These are phyloP conservation scores for Pyrenopolyporus hunteri DNA, from an alignment of 495 filamentous ascomycete species.

Conservation along the genomic window DNA sequence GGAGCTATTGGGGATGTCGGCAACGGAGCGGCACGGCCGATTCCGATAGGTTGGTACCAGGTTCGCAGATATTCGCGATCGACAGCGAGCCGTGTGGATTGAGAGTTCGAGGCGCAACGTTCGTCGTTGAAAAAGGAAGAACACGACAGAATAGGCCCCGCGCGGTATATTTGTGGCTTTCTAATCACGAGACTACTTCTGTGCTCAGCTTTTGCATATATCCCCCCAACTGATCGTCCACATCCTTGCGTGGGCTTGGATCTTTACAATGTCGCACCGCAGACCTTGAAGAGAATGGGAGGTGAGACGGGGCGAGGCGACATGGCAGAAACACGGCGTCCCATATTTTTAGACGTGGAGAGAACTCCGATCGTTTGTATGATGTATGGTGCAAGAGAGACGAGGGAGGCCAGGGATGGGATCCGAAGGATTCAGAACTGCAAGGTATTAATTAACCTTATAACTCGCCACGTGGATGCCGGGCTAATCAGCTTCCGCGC, in stretches of 20 bases:
- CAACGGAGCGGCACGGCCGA: conserved; percentile 9
- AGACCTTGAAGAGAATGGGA: background rate
- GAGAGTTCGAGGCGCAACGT: too few relatives aligned
- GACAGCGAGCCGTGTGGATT: too few relatives aligned
- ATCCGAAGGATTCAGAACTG: conserved; percentile 22
- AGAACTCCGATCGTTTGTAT: background rate
- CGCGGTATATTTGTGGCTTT: too few relatives aligned
- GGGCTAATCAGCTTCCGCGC: conserved; percentile 19
- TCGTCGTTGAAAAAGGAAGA: background rate
- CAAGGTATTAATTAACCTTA: conserved; percentile 38
- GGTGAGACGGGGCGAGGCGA: conserved; percentile 10
- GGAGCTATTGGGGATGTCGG: background rate
- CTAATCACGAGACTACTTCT: conserved; percentile 4
- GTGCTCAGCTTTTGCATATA: conserved; percentile 4
- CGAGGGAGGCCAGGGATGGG: background rate
- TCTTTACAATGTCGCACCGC: conserved; percentile 21
- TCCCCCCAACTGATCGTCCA: conserved; percentile 6
- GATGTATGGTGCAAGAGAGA: background rate
- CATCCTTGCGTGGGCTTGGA: conserved; percentile 10
- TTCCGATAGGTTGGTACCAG: too few relatives aligned
- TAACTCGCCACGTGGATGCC: conserved; percentile 32
- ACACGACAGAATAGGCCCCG: too few relatives aligned
- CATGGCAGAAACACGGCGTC: background rate
- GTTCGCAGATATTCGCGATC: background rate
- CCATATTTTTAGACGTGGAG: conserved; percentile 33